Evolutionary conservation across 2,329 filamentous ascomycete species (phyloP).

Genomic region (Didymellaceae sp.): DNA sequence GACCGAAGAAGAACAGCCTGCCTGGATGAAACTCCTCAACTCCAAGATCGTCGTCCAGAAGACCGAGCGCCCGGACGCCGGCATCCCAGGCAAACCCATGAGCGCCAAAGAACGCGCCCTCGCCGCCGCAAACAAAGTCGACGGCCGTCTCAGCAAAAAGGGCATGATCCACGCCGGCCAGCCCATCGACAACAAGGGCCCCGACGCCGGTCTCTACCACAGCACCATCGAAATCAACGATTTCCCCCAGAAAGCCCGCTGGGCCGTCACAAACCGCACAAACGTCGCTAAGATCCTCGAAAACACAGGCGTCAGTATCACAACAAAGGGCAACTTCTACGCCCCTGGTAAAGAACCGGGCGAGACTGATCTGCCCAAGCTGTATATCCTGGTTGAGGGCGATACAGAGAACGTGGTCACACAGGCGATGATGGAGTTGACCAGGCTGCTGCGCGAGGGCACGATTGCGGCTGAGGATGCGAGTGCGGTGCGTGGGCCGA

Average conservation of each 20-base stretch:
- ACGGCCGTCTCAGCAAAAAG: conserved; percentile 85
- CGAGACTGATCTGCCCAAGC: conserved; percentile 78
- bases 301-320: conserved; percentile 92
- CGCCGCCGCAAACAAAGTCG: conserved; percentile 89
- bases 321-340: conserved; percentile 95
- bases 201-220: conserved; percentile 95
- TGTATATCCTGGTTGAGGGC: conserved; percentile 97
- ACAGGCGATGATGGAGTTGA: conserved; percentile 88
- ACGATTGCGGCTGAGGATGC: conserved; percentile 83
- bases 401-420: conserved; percentile 94
- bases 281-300: conserved; percentile 99
- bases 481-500: conserved; percentile 78
- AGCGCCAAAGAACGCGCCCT: conserved; percentile 76
- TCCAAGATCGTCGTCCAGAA: conserved; percentile 76
- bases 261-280: conserved; percentile 97
- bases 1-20: conserved; percentile 32
- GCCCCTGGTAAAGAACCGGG: conserved; percentile 79
- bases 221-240: conserved; percentile 99
- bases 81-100: conserved; percentile 64
- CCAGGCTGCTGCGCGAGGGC: conserved; percentile 85
- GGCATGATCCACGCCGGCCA: conserved; percentile 90
- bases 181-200: conserved; percentile 97
- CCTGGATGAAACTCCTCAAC: conserved; percentile 57
- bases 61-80: conserved; percentile 62
- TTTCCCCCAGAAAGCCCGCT: conserved; percentile 97